Evolutionary conservation across 192 early-diverging fungal species (phyloP).

Genomic region (Entomortierella chlamydospora): DNA sequence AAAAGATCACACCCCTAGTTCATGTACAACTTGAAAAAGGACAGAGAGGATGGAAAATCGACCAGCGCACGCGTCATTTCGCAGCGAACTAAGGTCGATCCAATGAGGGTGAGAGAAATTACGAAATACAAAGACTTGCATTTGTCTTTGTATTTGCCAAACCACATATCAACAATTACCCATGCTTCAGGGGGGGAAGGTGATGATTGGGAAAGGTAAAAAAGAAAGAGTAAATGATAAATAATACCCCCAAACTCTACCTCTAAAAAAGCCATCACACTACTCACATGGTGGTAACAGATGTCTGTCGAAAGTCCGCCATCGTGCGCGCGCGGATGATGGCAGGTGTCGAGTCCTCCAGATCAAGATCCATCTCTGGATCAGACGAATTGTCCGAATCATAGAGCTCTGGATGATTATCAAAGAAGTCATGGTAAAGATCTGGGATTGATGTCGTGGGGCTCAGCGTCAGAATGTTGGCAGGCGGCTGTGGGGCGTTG

Average conservation of each 20-base stretch:
- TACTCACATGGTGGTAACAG: conserved; percentile 41
- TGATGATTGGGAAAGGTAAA: background rate
- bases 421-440: conserved; percentile 55
- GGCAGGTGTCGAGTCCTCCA: conserved; percentile 18
- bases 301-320: conserved; percentile 39
- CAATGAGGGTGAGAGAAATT: background rate
- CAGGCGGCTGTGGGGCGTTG: conserved; percentile 48
- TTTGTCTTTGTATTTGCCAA: no score
- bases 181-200: background rate
- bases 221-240: background rate
- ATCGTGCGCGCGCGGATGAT: conserved; percentile 46
- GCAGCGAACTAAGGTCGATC: background rate
- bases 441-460: conserved; percentile 46
- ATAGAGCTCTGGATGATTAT: conserved; percentile 54
- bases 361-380: conserved; percentile 46
- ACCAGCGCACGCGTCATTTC: background rate
- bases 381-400: conserved; percentile 52
- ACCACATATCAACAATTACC: background rate
- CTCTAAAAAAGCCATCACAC: no score
- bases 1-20: no score
- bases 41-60: conserved; percentile 6
- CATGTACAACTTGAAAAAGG: no score
- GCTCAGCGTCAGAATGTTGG: conserved; percentile 49
- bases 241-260: no score
- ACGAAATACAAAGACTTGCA: no score